Evolutionary conservation across 352 stramenopile species (phyloP).

Genomic region (Globisporangium spinosum): DNA sequence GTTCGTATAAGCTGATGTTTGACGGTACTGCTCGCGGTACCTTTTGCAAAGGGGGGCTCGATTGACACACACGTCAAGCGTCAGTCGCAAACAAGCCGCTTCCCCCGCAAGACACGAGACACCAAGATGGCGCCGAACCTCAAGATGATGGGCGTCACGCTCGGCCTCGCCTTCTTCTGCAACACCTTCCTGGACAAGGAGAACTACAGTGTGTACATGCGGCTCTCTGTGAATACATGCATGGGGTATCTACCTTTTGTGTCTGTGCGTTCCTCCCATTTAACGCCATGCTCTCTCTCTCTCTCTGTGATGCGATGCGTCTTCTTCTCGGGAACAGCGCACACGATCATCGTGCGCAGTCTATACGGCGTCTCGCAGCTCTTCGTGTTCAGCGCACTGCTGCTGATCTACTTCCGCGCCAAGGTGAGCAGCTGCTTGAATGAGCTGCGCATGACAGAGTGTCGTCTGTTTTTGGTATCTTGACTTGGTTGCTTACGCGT

Average conservation of each 20-base stretch:
- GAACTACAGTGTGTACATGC: constrained; percentile 40
- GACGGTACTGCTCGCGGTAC: background rate
- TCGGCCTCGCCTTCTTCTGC: constrained; percentile 55
- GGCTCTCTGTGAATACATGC: background rate
- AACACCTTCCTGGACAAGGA: constrained; percentile 68
- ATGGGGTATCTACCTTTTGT: background rate
- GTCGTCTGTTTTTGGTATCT: background rate
- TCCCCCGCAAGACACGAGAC: background rate
- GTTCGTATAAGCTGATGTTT: too few relatives aligned
- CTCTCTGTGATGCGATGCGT: background rate
- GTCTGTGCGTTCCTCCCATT: background rate
- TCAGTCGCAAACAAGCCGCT: background rate
- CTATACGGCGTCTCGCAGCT: constrained; percentile 67
- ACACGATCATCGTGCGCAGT: constrained; percentile 46
- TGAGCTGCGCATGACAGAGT: background rate
- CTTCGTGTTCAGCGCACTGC: constrained; percentile 54
- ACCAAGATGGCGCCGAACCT: constrained; percentile 68
- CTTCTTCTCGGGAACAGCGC: constrained; percentile 40
- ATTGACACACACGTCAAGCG: background rate
- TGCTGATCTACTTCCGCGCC: constrained; percentile 61
- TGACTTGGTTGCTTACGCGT: background rate
- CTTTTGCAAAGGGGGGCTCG: background rate
- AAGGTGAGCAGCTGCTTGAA: constrained; percentile 25
- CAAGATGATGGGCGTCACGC: constrained; percentile 76
- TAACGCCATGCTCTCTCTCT: constrained; percentile 1